These are phyloP conservation scores for Colletotrichum orchidophilum DNA, from an alignment of 2,329 filamentous ascomycete genomes.

Conservation along the genomic window DNA sequence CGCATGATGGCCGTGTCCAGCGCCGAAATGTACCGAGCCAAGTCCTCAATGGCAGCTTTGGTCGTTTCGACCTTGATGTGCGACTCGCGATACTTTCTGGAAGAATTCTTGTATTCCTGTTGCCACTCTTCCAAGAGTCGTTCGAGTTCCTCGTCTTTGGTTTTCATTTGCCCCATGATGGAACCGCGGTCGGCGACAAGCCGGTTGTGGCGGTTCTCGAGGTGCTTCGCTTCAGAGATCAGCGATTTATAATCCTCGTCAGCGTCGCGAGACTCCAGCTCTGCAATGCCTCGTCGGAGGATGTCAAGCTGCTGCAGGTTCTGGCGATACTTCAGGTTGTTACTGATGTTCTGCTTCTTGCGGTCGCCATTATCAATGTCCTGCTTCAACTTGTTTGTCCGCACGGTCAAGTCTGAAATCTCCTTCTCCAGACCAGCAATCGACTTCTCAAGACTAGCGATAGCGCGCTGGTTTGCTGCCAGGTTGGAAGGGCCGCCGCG, in stretches of 20 bases:
- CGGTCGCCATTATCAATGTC: slow-evolving; percentile 82
- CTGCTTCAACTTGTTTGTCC: slow-evolving; percentile 81
- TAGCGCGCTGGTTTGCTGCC: slow-evolving; percentile 73
- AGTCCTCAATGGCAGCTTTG: slow-evolving; percentile 90
- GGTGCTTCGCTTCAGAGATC: slow-evolving; percentile 71
- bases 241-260: slow-evolving; percentile 84
- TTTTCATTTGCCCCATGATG: slow-evolving; percentile 81
- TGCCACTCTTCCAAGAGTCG: slow-evolving; percentile 83
- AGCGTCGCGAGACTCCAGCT: slow-evolving; percentile 82
- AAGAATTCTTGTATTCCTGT: slow-evolving; percentile 86
- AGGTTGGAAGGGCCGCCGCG: slow-evolving; percentile 79
- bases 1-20: slow-evolving; percentile 98
- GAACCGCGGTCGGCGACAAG: slow-evolving; percentile 78
- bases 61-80: slow-evolving; percentile 93
- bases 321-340: slow-evolving; percentile 88
- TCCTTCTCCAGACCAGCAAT: slow-evolving; percentile 74
- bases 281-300: slow-evolving; percentile 74
- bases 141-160: slow-evolving; percentile 83
- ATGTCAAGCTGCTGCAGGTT: slow-evolving; percentile 74
- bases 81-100: slow-evolving; percentile 81
- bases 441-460: slow-evolving; percentile 72
- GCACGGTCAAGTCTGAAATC: slow-evolving; percentile 70
- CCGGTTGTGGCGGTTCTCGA: slow-evolving; percentile 74
- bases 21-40: slow-evolving; percentile 82
- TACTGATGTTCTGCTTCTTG: slow-evolving; percentile 85